Conservation (phyloP, 257 asterid species). For the Capsicum pubescens region DNA sequence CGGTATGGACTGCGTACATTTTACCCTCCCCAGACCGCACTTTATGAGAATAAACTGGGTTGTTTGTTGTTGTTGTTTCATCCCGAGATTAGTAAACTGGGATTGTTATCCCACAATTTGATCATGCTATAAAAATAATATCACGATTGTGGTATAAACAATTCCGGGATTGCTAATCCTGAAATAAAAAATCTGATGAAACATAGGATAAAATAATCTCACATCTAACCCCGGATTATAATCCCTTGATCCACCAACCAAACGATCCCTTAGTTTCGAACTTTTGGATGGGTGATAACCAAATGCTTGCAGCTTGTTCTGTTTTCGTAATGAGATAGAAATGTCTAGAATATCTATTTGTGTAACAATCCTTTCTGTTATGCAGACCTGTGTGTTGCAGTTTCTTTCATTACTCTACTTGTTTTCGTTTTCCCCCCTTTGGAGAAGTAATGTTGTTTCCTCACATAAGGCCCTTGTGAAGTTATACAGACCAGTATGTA, state of each 20-base stretch:
- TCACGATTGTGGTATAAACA: neutral
- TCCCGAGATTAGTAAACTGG: neutral
- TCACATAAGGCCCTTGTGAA: neutral
- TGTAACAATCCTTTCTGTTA: neutral
- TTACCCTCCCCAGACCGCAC: no score
- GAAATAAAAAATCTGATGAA: no score
- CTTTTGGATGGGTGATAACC: conserved; percentile 9
- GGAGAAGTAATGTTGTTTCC: conserved; percentile 11
- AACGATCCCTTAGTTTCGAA: neutral
- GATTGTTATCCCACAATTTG: neutral
- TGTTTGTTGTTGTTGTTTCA: no score
- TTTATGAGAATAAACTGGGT: no score
- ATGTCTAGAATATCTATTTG: neutral
- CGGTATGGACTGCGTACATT: no score
- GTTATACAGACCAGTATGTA: neutral
- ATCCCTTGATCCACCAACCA: no score
- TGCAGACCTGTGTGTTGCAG: neutral
- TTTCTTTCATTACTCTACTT: neutral
- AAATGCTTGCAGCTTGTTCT: neutral
- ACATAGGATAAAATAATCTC: no score
- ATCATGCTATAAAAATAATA: neutral
- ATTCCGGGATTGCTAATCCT: no score
- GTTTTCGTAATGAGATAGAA: neutral
- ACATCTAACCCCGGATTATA: no score
- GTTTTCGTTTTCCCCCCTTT: neutral